Evolutionary conservation across 306 rosid genomes (phyloP).

Genomic region (Medicago lupulina): DNA sequence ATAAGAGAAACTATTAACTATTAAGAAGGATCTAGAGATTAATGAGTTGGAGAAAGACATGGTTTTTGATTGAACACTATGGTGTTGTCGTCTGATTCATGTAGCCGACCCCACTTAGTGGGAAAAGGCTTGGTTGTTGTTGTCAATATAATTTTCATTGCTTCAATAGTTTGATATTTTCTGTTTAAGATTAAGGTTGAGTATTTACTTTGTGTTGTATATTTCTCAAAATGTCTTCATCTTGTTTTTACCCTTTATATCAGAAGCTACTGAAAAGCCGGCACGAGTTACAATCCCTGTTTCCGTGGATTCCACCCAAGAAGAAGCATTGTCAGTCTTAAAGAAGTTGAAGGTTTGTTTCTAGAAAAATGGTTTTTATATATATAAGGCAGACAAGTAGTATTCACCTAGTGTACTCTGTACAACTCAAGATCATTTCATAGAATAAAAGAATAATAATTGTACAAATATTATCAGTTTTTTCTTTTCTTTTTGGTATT

Average conservation of each 20-base stretch:
- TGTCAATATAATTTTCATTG: not conserved
- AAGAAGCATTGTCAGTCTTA: constrained; percentile 74
- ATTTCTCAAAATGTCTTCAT: constrained; percentile 9
- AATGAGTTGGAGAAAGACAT: no score
- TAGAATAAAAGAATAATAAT: not conserved
- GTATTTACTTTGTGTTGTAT: not conserved
- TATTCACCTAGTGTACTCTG: not conserved
- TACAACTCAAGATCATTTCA: not conserved
- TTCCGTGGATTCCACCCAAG: constrained; percentile 82
- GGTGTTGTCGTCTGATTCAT: no score
- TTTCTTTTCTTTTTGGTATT: not conserved
- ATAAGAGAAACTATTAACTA: no score
- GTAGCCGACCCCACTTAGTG: no score
- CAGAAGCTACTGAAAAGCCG: constrained; percentile 55
- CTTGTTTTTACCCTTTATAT: constrained; percentile 18
- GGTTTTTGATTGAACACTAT: no score
- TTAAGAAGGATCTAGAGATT: no score
- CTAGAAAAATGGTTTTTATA: constrained; percentile 21
- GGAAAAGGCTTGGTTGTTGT: no score
- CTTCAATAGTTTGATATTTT: constrained; percentile 19
- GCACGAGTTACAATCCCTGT: constrained; percentile 61
- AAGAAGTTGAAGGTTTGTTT: constrained; percentile 79
- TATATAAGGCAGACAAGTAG: constrained; percentile 17
- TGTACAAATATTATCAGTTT: not conserved
- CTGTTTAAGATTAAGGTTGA: not conserved